Conservation (phyloP, 2,329 filamentous ascomycete species). For the Colletotrichum spinosum region DNA sequence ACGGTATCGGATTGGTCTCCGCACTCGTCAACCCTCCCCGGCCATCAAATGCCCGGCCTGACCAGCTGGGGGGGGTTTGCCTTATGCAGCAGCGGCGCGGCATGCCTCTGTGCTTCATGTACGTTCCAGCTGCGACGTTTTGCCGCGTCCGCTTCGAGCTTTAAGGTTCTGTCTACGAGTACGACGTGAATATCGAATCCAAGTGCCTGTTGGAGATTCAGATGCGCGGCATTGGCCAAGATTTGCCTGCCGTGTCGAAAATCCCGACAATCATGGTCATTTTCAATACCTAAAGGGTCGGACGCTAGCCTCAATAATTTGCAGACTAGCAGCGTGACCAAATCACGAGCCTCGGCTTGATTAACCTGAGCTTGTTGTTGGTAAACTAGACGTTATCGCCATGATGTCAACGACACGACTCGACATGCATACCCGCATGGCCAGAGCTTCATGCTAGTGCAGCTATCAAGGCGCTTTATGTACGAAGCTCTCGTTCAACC, state of each 20-base stretch:
- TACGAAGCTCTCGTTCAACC: constrained; percentile 13
- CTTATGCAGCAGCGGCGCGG: constrained; percentile 31
- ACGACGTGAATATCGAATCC: neutral
- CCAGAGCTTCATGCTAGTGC: constrained; percentile 29
- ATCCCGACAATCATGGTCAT: neutral
- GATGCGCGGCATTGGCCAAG: neutral
- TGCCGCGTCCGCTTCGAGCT: constrained; percentile 1
- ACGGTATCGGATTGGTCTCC: constrained; percentile 29
- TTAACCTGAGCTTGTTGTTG: no score
- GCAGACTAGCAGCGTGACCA: no score
- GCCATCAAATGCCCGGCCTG: constrained; percentile 12
- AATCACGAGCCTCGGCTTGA: no score
- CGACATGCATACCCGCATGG: constrained; percentile 2
- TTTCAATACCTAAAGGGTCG: no score
- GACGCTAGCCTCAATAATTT: no score
- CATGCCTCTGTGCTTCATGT: constrained; percentile 22
- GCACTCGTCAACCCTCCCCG: constrained; percentile 8
- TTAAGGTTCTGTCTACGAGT: neutral
- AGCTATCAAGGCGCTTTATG: neutral
- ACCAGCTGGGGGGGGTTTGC: constrained; percentile 5
- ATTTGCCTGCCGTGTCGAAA: neutral
- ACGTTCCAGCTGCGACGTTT: constrained; percentile 27
- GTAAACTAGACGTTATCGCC: neutral
- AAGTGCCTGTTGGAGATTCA: neutral
- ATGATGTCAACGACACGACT: constrained; percentile 4